These are phyloP conservation scores for Acacia concinna DNA, from an alignment of 331 rosid genomes.

Conservation along the genomic window DNA sequence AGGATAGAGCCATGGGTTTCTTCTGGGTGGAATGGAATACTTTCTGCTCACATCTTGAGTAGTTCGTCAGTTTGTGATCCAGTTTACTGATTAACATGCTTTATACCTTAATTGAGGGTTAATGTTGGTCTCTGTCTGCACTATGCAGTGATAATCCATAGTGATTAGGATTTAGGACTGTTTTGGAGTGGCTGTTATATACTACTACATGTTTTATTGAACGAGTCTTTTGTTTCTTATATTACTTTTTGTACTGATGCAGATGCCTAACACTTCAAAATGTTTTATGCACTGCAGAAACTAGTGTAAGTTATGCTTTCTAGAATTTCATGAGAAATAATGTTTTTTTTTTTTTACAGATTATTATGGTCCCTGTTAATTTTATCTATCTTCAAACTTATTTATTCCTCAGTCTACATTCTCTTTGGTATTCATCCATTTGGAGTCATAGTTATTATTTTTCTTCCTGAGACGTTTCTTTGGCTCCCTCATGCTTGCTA, in stretches of 20 bases:
- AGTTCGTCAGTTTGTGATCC: conserved; percentile 24
- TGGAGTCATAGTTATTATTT: conserved; percentile 12
- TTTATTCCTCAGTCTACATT: neutral
- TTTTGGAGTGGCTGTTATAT: conserved; percentile 12
- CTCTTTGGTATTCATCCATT: conserved; percentile 16
- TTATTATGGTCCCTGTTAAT: neutral
- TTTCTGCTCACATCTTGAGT: conserved; percentile 23
- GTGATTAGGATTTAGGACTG: neutral
- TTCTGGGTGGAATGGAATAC: conserved; percentile 16
- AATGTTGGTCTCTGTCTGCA: neutral
- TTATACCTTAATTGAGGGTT: conserved; percentile 14
- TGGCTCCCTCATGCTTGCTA: conserved; percentile 13
- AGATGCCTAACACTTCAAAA: conserved; percentile 74
- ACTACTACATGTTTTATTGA: conserved; percentile 24
- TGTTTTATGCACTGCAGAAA: conserved; percentile 62
- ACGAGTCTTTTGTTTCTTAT: conserved; percentile 7
- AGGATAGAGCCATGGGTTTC: conserved; percentile 9
- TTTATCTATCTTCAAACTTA: neutral
- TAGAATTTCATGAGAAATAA: conserved; percentile 5
- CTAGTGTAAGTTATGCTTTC: conserved; percentile 57
- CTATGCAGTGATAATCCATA: conserved; percentile 7
- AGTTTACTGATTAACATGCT: neutral
- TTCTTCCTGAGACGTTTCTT: conserved; percentile 22
- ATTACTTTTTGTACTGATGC: conserved; percentile 41
- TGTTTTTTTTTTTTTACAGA: no score